Conservation (phyloP, 805 yeast species). For the Blastobotrys peoriensis region DNA sequence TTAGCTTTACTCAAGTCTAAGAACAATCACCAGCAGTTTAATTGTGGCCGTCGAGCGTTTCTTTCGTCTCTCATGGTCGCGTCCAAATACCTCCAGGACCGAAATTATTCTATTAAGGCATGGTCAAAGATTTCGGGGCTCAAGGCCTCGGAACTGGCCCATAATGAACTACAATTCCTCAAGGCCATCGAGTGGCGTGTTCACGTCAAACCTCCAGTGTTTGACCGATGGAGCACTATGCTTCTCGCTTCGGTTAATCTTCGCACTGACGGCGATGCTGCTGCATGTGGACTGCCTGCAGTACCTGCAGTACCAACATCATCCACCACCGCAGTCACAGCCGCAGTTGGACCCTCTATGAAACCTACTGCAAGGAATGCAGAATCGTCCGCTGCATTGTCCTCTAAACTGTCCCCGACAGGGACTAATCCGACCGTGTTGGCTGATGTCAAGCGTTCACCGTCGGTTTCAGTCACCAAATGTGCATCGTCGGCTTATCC, state of each 20-base stretch:
- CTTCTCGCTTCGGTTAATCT: conserved; percentile 10
- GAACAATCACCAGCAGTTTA: conserved; percentile 6
- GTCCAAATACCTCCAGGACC: conserved; percentile 67
- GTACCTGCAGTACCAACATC: too few relatives aligned
- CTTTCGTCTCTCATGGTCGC: conserved; percentile 65
- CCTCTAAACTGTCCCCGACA: not conserved
- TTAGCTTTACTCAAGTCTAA: conserved; percentile 38
- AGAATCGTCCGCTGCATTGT: not conserved
- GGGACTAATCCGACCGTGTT: not conserved
- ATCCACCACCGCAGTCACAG: conserved; percentile 5
- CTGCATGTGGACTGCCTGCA: too few relatives aligned
- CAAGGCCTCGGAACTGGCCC: conserved; percentile 42
- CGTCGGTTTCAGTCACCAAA: too few relatives aligned
- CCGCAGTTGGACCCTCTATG: conserved; percentile 1
- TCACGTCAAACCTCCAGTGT: conserved; percentile 44
- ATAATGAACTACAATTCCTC: conserved; percentile 50
- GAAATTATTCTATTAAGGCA: conserved; percentile 57
- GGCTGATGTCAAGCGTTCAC: too few relatives aligned
- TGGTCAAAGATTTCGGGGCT: conserved; percentile 77
- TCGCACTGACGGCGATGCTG: too few relatives aligned
- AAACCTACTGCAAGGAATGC: conserved; percentile 3
- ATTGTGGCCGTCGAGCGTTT: conserved; percentile 61
- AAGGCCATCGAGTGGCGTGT: conserved; percentile 50
- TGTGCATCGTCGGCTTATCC: conserved; percentile 4
- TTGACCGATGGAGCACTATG: conserved; percentile 37